phyloP scores from a whole-genome alignment of 495 filamentous ascomycete species.

The Pyronema domesticum region DNA sequence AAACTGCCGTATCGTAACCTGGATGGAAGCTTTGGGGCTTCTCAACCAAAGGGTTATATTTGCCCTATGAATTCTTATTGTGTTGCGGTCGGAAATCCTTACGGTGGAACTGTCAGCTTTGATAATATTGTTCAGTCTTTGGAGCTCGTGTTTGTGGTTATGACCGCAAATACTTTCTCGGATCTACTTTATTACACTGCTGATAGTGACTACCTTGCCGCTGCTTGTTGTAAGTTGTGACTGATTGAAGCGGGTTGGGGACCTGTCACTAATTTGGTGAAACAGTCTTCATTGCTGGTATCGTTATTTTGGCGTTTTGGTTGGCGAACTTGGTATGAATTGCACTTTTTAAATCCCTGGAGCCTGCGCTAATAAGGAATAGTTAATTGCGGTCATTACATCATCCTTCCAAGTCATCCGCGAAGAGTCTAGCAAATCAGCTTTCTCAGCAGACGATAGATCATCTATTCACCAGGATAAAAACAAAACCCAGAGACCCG shows the following conservation, averaged over 20 bases:
- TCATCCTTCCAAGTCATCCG: constrained; percentile 96
- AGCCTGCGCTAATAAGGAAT: constrained; percentile 4
- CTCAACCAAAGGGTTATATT: constrained; percentile 65
- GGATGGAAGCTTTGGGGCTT: constrained; percentile 30
- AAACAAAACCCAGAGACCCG: constrained; percentile 24
- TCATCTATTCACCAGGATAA: not conserved
- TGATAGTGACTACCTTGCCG: constrained; percentile 73
- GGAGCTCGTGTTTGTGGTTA: constrained; percentile 94
- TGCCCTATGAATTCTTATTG: constrained; percentile 73
- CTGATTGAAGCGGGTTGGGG: not conserved
- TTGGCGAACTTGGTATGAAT: constrained; percentile 57
- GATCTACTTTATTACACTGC: constrained; percentile 86
- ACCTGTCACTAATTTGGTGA: constrained; percentile 4
- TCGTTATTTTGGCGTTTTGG: constrained; percentile 83
- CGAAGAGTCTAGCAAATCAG: constrained; percentile 85
- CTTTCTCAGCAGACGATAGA: constrained; percentile 60
- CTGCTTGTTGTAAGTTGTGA: constrained; percentile 41
- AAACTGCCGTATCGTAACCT: constrained; percentile 46
- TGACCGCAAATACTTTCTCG: constrained; percentile 93
- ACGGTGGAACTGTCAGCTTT: constrained; percentile 75
- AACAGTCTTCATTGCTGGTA: constrained; percentile 23
- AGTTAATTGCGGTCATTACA: constrained; percentile 89
- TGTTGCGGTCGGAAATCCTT: constrained; percentile 61
- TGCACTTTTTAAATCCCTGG: not conserved
- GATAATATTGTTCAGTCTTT: constrained; percentile 84